phyloP scores from a whole-genome alignment of 2,329 filamentous ascomycete genomes.

The Hypoxylon sp. region DNA sequence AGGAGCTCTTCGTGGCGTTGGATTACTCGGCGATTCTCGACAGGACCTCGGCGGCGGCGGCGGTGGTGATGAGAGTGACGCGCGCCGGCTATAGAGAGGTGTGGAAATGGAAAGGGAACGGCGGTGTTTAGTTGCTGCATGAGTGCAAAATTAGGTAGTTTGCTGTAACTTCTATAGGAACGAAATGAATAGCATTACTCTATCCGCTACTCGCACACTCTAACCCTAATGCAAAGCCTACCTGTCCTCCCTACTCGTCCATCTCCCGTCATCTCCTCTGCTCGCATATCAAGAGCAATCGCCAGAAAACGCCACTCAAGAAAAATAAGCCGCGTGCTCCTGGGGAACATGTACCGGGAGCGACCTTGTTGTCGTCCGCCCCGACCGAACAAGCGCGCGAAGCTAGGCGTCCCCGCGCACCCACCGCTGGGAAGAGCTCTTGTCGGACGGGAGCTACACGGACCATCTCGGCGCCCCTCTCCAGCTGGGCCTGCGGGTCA shows the following conservation, averaged over 20 bases:
- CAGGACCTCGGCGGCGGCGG: slow-evolving; percentile 58
- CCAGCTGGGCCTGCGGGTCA: slow-evolving; percentile 62
- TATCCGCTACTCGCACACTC: background rate
- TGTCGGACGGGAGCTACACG: slow-evolving; percentile 37
- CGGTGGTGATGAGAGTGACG: slow-evolving; percentile 77
- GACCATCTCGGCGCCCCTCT: slow-evolving; percentile 48
- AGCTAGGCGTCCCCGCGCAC: slow-evolving; percentile 42
- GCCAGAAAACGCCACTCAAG: slow-evolving; percentile 1
- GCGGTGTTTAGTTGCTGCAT: background rate
- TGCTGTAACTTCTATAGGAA: background rate
- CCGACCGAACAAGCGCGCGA: slow-evolving; percentile 43
- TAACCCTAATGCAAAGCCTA: no score
- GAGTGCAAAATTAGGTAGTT: background rate
- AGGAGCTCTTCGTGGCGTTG: slow-evolving; percentile 68
- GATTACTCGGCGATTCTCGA: slow-evolving; percentile 67
- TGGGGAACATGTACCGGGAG: no score
- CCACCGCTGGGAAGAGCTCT: slow-evolving; percentile 37
- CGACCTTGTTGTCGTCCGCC: slow-evolving; percentile 57
- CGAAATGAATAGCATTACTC: background rate
- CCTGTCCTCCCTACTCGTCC: background rate
- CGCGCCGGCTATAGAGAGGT: slow-evolving; percentile 64
- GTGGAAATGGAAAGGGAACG: slow-evolving; percentile 11
- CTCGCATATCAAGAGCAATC: slow-evolving; percentile 40
- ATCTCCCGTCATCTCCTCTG: slow-evolving; percentile 37
- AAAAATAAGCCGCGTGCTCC: background rate